Conservation (phyloP, 2,329 filamentous ascomycete species). For the Fusarium sp. region DNA sequence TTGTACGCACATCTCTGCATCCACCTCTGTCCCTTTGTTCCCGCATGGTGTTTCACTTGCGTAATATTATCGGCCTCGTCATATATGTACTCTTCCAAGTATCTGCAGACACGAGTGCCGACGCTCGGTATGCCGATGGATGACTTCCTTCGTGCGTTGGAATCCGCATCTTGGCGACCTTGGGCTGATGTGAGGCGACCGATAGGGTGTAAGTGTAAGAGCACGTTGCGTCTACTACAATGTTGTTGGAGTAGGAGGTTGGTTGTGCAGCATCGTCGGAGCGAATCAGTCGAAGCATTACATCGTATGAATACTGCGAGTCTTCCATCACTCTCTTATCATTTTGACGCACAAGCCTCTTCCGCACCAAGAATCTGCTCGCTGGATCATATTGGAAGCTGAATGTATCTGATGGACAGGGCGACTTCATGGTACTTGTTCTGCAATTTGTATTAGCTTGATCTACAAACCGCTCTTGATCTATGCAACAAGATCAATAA, state of each 20-base stretch:
- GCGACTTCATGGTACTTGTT: too few species aligned
- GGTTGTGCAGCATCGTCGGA: not conserved
- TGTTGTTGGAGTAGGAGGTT: not conserved
- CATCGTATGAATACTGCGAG: not conserved
- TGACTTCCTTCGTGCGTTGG: not conserved
- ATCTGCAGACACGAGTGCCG: not conserved
- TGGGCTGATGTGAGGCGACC: not conserved
- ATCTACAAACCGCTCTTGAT: too few species aligned
- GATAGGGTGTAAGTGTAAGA: not conserved
- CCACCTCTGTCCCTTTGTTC: not conserved
- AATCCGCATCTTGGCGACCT: not conserved
- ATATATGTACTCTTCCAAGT: not conserved
- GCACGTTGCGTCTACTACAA: not conserved
- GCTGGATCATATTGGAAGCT: not conserved
- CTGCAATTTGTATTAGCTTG: too few species aligned
- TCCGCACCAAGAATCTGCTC: not conserved
- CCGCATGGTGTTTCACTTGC: not conserved
- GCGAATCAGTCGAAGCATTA: not conserved
- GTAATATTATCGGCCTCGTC: not conserved
- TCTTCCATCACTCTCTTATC: not conserved
- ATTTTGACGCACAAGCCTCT: not conserved
- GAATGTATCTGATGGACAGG: too few species aligned
- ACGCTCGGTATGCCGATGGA: not conserved
- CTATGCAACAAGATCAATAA: too few species aligned
- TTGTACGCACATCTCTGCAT: not conserved